Evolutionary conservation across 2,329 filamentous ascomycete genomes (phyloP).

Genomic region (Cladobotryum protrusum): DNA sequence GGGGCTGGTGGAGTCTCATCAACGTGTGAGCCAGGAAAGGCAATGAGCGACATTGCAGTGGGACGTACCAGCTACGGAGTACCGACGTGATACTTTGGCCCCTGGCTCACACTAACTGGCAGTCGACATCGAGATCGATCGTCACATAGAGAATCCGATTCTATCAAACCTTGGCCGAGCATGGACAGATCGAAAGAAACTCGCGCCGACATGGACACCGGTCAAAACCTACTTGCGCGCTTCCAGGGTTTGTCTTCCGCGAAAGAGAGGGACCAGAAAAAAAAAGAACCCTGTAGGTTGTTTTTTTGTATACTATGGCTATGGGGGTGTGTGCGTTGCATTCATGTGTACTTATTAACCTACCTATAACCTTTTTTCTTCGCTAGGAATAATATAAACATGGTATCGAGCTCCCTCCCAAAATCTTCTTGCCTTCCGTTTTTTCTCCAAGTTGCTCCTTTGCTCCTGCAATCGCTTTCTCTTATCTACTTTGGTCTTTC

Average conservation of each 20-base stretch:
- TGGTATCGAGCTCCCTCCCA: too few relatives aligned
- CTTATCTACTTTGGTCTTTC: too few relatives aligned
- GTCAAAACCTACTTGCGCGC: too few relatives aligned
- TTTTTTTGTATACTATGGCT: too few relatives aligned
- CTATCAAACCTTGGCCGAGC: not conserved
- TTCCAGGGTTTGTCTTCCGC: not conserved
- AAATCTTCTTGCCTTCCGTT: too few relatives aligned
- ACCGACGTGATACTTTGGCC: too few relatives aligned
- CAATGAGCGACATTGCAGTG: not conserved
- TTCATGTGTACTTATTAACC: not conserved
- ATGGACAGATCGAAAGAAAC: conserved; percentile 9
- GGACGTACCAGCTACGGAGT: conserved; percentile 15
- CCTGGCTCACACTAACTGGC: conserved; percentile 17
- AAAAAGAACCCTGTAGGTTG: too few relatives aligned
- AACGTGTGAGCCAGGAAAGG: not conserved
- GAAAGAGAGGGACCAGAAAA: conserved; percentile 5
- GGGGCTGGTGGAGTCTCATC: too few relatives aligned
- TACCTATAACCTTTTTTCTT: not conserved
- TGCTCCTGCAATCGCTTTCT: too few relatives aligned
- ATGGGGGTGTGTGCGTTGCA: not conserved
- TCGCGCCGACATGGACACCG: conserved; percentile 1
- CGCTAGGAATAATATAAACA: too few relatives aligned
- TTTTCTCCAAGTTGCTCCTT: too few relatives aligned
- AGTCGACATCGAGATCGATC: conserved; percentile 26
- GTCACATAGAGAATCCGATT: conserved; percentile 20